Evolutionary conservation across 164 flowering plant genomes (phyloP).

Genomic region (Umbellularia californica): DNA sequence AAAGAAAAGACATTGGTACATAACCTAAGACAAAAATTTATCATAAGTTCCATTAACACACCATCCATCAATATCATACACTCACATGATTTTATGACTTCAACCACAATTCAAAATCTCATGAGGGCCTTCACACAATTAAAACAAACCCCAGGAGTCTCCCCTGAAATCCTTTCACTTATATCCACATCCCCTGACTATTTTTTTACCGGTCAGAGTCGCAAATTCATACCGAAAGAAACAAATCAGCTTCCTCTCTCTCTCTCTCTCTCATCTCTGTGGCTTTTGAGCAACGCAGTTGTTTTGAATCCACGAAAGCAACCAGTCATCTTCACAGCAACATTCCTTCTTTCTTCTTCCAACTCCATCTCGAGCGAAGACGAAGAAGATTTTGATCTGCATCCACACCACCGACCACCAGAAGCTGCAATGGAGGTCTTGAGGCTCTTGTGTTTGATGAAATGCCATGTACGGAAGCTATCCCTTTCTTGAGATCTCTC

Average conservation of each 20-base stretch:
- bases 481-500: neutral
- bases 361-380: neutral
- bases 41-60: too few species aligned
- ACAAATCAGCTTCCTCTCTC: neutral
- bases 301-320: neutral
- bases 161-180: neutral
- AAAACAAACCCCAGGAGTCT: too few species aligned
- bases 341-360: neutral
- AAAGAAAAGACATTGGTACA: too few species aligned
- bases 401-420: neutral
- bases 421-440: neutral
- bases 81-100: too few species aligned
- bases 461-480: neutral
- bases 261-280: neutral
- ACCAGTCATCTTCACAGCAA: neutral
- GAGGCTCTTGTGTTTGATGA: neutral
- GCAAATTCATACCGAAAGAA: neutral
- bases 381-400: neutral
- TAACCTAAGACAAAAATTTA: too few species aligned
- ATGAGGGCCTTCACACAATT: neutral
- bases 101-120: neutral
- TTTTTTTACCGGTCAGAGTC: neutral
- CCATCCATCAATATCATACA: too few species aligned
- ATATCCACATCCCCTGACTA: too few species aligned
- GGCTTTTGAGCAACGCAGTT: slow-evolving; percentile 4